phyloP scores from a whole-genome alignment of 2,329 filamentous ascomycete genomes.

The Ascochyta clinopodiicola region DNA sequence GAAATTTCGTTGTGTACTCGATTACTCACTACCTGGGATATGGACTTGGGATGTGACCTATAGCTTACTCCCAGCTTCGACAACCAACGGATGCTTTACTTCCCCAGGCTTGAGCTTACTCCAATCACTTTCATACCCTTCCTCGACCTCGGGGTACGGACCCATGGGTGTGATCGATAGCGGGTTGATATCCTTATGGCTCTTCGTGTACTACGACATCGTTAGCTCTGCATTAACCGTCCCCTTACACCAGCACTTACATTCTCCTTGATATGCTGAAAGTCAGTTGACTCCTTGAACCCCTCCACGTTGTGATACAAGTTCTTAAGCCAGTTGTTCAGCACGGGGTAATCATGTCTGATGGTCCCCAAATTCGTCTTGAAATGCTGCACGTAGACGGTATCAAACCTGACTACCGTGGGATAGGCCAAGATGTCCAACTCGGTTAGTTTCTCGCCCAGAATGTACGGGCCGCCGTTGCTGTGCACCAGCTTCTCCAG shows the following conservation, averaged over 20 bases:
- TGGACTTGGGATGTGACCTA: slow-evolving; percentile 3
- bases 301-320: slow-evolving; percentile 64
- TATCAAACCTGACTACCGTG: slow-evolving; percentile 66
- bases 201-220: slow-evolving; percentile 60
- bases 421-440: slow-evolving; percentile 65
- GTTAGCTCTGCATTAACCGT: not conserved
- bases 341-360: slow-evolving; percentile 64
- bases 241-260: slow-evolving; percentile 30
- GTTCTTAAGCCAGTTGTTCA: slow-evolving; percentile 67
- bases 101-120: slow-evolving; percentile 56
- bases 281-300: slow-evolving; percentile 67
- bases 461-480: slow-evolving; percentile 62
- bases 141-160: slow-evolving; percentile 65
- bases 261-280: slow-evolving; percentile 73
- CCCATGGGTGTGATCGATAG: slow-evolving; percentile 68
- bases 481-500: slow-evolving; percentile 58
- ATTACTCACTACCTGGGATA: no score
- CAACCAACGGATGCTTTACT: slow-evolving; percentile 51
- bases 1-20: no score
- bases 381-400: slow-evolving; percentile 70
- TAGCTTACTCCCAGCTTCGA: slow-evolving; percentile 41
- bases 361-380: slow-evolving; percentile 70
- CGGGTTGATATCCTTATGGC: slow-evolving; percentile 66
- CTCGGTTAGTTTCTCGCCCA: slow-evolving; percentile 64
- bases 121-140: slow-evolving; percentile 59